Evolutionary conservation across 129 eudicot genomes (phyloP).

Genomic region (Rutidosis leptorrhynchoides): DNA sequence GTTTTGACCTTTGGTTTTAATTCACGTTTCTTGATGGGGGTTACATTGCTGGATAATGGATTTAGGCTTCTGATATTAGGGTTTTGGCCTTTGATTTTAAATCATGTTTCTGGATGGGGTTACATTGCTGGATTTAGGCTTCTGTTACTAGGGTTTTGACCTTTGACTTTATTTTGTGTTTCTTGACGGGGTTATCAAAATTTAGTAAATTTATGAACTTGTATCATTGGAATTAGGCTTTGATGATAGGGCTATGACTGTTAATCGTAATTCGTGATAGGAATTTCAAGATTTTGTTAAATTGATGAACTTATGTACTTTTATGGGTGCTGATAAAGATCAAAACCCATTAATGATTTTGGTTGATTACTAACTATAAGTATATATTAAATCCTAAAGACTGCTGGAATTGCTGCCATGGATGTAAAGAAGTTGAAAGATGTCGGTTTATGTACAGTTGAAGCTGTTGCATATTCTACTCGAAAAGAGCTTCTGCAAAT

Average conservation of each 20-base stretch:
- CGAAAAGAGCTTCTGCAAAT: constrained; percentile 91
- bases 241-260: no score
- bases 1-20: constrained; percentile 13
- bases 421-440: constrained; percentile 93
- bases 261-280: no score
- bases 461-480: constrained; percentile 89
- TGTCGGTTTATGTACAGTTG: constrained; percentile 95
- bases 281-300: no score
- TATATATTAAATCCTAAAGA: constrained; percentile 38
- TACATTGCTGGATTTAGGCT: neutral
- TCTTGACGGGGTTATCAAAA: no score
- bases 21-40: constrained; percentile 8
- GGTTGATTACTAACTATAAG: constrained; percentile 20
- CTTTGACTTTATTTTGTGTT: neutral
- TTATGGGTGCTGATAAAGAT: constrained; percentile 1
- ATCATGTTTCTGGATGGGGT: no score
- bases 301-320: neutral
- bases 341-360: neutral
- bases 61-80: neutral
- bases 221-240: no score
- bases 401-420: constrained; percentile 79
- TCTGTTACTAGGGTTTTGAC: constrained; percentile 13
- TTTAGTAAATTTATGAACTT: no score
- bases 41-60: neutral
- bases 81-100: constrained; percentile 5